Evolutionary conservation across 2,329 filamentous ascomycete genomes (phyloP).

Genomic region (Escovopsis sp.): DNA sequence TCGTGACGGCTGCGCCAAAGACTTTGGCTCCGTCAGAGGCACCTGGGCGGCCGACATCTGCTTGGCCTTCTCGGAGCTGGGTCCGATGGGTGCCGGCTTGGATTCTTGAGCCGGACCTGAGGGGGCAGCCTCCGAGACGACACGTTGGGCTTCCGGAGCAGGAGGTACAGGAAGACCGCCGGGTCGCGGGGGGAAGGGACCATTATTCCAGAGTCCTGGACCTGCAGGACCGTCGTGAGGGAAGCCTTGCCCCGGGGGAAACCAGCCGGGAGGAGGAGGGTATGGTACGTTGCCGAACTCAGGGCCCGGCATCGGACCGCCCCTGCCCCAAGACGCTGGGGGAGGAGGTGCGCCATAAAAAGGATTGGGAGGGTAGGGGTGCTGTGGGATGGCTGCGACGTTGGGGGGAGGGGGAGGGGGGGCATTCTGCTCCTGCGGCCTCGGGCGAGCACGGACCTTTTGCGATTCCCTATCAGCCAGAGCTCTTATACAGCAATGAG

Average conservation of each 20-base stretch:
- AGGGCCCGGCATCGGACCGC: conserved; percentile 36
- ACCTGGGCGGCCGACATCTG: conserved; percentile 28
- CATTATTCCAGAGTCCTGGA: conserved; percentile 42
- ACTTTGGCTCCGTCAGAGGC: conserved; percentile 39
- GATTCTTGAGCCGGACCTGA: conserved; percentile 3
- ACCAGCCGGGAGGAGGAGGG: conserved; percentile 65
- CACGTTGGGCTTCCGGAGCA: conserved; percentile 38
- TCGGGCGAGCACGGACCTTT: conserved; percentile 26
- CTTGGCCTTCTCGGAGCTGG: conserved; percentile 32
- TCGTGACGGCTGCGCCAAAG: conserved; percentile 28
- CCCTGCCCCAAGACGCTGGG: conserved; percentile 39
- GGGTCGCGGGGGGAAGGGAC: conserved; percentile 44
- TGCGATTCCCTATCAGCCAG: conserved; percentile 11
- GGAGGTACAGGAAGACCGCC: conserved; percentile 44
- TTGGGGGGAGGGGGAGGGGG: conserved; percentile 14
- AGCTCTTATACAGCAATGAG: not conserved
- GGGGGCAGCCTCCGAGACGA: conserved; percentile 24
- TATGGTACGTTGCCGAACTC: conserved; percentile 63
- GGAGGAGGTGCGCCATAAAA: conserved; percentile 30
- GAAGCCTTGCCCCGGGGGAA: conserved; percentile 61
- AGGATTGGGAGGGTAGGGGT: conserved; percentile 29
- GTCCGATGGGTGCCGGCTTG: conserved; percentile 17
- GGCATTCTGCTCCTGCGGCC: conserved; percentile 16
- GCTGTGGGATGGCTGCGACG: conserved; percentile 25
- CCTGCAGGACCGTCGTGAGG: conserved; percentile 42